Evolutionary conservation across 345 rosid species (phyloP).

Genomic region (Arabis hirsuta): DNA sequence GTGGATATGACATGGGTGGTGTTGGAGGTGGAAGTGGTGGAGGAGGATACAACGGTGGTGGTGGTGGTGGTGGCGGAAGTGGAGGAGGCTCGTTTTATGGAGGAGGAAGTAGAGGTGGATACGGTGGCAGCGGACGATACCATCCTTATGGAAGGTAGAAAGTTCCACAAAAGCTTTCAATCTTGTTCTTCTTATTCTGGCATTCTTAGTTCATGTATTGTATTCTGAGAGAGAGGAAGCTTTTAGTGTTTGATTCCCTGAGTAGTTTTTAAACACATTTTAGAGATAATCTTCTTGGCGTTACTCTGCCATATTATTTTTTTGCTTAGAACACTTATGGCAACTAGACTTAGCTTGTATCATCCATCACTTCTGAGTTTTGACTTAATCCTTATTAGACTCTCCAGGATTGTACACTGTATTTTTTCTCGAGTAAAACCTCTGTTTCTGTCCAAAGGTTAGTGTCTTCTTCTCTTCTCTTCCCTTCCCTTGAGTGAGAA

Average conservation of each 20-base stretch:
- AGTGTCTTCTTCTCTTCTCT: not conserved
- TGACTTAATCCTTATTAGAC: not conserved
- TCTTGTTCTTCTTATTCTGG: not conserved
- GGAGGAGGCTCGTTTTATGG: slow-evolving; percentile 60
- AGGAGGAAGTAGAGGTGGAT: slow-evolving; percentile 66
- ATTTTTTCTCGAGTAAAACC: not conserved
- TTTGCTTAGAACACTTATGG: slow-evolving; percentile 10
- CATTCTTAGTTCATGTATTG: slow-evolving; percentile 31
- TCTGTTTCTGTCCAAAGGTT: slow-evolving; percentile 1
- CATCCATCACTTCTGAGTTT: slow-evolving; percentile 7
- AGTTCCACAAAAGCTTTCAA: slow-evolving; percentile 15
- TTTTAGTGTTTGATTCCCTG: slow-evolving; percentile 32
- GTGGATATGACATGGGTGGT: slow-evolving; percentile 49
- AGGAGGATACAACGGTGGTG: slow-evolving; percentile 45
- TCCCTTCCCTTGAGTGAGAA: not conserved
- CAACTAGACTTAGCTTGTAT: slow-evolving; percentile 33
- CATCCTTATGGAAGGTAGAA: slow-evolving; percentile 91
- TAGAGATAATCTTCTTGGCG: slow-evolving; percentile 27
- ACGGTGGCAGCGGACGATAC: slow-evolving; percentile 71
- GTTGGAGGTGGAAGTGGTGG: slow-evolving; percentile 61
- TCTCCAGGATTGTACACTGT: not conserved
- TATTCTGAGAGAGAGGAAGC: slow-evolving; percentile 36
- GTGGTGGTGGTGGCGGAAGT: slow-evolving; percentile 29
- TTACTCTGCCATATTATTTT: slow-evolving; percentile 17
- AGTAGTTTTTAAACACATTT: slow-evolving; percentile 27